Base-by-base conservation (phyloP, 169 alveolate species). In the Plasmodium relictum region DNA sequence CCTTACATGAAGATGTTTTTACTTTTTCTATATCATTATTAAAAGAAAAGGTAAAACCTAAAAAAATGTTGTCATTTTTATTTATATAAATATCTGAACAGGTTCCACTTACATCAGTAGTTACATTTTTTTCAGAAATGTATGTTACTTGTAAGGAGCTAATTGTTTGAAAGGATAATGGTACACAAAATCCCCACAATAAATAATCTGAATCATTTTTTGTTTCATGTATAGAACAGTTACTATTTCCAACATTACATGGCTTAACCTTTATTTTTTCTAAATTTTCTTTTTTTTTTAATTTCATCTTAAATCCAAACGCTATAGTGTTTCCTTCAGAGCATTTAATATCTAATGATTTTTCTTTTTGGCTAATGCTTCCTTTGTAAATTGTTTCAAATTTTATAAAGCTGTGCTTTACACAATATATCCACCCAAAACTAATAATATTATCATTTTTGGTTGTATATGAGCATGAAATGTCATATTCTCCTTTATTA, bases 391-490 rank as follows among this genome's bases (percentile, higher is more conserved):
- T 10, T 9, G 89, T 78, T 78, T 78, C 89, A 50, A 78, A 65
- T 42, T 65, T 45, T 12, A 78, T 58, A 31, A 78, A 78, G 31
- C 22, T 78, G 39, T 78, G 42, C 69, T 62, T 78, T 14, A 65
- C 89, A 42, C 89, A 78, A 39, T 78, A 78, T 20, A 78, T 50
- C 89, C 89, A 78, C 22, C 89, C 89, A 54, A 78, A 78, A 39
- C 78, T 63, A n/a, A 65, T 65, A 44, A 78, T 26, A 62, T 65
- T 24, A n/a, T 16, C 16, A 41, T 24, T 62, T 48, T 78, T 69
- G n/a, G 45, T 78, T 65, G 24, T 62, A 58, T 78, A 69, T 12
- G 73, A 62, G 24, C 89, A 78, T 6, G 89, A 63, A 50, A 66
- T 65, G n/a, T 78, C 89, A 65, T 78, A 78, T 22, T 78, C 78